A percentile compares a stretch with the other conserved stretches of the same genome.
phyloP scores from a whole-genome alignment of 2,329 filamentous ascomycete species.

The Aspergillus intermedius region DNA sequence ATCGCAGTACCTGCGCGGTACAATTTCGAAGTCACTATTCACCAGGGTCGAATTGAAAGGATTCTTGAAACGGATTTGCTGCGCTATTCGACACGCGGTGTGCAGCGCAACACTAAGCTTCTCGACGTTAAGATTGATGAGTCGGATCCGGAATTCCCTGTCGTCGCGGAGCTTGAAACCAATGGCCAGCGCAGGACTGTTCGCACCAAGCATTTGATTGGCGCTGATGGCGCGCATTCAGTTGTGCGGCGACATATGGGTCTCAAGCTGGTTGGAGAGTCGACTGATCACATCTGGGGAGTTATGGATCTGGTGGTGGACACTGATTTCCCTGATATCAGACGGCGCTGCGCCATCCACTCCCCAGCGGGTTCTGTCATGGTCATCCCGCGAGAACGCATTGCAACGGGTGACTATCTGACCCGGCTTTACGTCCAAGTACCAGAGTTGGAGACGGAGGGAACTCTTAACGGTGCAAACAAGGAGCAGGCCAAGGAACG shows the following conservation, averaged over 20 bases:
- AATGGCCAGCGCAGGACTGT: slow-evolving; percentile 34
- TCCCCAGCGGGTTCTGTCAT: slow-evolving; percentile 69
- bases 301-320: slow-evolving; percentile 68
- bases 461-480: slow-evolving; percentile 36
- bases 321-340: slow-evolving; percentile 72
- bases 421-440: slow-evolving; percentile 59
- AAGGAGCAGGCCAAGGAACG: slow-evolving; percentile 57
- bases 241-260: slow-evolving; percentile 54
- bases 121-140: slow-evolving; percentile 54
- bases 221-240: slow-evolving; percentile 64
- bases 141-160: slow-evolving; percentile 37
- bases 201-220: slow-evolving; percentile 63
- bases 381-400: slow-evolving; percentile 66
- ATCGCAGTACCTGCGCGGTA: slow-evolving; percentile 63
- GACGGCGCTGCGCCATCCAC: slow-evolving; percentile 73
- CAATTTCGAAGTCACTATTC: slow-evolving; percentile 63
- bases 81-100: slow-evolving; percentile 50
- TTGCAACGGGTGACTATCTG: slow-evolving; percentile 57
- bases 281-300: slow-evolving; percentile 66
- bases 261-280: slow-evolving; percentile 56
- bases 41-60: slow-evolving; percentile 65
- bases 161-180: slow-evolving; percentile 28
- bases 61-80: slow-evolving; percentile 62
- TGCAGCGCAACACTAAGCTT: slow-evolving; percentile 62
- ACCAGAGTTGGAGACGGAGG: slow-evolving; percentile 23